phyloP scores from a whole-genome alignment of 176 grass and related monocot genomes.

The Ananas comosus region DNA sequence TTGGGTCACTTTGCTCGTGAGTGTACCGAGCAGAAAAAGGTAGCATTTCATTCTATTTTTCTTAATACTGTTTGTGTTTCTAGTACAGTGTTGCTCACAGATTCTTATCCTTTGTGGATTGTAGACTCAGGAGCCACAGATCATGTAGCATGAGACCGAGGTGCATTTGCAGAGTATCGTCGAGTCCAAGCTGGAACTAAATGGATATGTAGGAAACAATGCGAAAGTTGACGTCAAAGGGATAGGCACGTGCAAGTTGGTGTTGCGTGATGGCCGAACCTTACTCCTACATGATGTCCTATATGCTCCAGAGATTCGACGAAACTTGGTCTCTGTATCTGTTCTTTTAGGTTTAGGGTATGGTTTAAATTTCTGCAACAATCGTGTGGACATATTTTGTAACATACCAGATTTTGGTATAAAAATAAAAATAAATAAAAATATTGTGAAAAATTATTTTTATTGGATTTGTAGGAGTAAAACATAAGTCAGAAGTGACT shows the following conservation, averaged over 20 bases:
- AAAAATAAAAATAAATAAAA: no score
- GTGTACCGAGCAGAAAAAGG: not conserved
- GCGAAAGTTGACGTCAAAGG: not conserved
- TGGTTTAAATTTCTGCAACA: not conserved
- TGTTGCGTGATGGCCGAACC: not conserved
- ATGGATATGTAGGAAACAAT: not conserved
- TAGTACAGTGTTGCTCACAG: no score
- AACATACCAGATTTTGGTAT: no score
- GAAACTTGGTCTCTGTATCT: not conserved
- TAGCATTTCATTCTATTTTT: no score
- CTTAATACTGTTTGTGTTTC: not conserved
- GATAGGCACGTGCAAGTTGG: not conserved
- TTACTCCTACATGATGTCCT: not conserved
- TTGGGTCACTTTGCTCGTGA: no score
- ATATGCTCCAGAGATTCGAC: not conserved
- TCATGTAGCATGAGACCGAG: not conserved
- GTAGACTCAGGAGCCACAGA: no score
- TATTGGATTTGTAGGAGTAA: no score
- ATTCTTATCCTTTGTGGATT: no score
- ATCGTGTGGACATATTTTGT: no score
- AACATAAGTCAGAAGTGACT: no score
- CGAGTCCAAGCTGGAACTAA: not conserved
- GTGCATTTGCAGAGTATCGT: not conserved
- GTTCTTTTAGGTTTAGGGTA: not conserved
- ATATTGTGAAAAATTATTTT: no score